These are phyloP conservation scores for Eimeria acervulina DNA, from an alignment of 169 alveolate species.

Conservation along the genomic window DNA sequence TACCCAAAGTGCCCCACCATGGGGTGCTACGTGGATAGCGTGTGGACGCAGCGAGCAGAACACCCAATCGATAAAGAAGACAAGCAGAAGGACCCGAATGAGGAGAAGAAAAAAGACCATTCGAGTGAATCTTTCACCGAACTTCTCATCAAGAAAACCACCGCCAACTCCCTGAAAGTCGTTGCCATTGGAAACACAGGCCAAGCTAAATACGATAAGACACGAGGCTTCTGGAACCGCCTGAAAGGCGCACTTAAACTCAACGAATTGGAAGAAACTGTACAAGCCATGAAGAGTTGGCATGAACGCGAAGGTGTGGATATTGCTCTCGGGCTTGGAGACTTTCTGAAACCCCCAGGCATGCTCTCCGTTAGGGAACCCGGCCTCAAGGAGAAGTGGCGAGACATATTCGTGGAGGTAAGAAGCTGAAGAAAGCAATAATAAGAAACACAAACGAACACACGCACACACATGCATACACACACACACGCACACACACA, in stretches of 20 bases:
- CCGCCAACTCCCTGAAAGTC: constrained; percentile 65
- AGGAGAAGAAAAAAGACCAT: neutral
- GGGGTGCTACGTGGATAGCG: constrained; percentile 11
- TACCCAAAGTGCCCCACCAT: constrained; percentile 78
- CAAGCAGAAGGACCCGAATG: constrained; percentile 9
- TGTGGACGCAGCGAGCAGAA: constrained; percentile 24
- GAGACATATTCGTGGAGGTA: constrained; percentile 76
- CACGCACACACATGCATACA: neutral
- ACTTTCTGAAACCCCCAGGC: constrained; percentile 54
- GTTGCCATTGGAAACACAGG: constrained; percentile 70
- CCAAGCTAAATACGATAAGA: neutral
- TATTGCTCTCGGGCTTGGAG: constrained; percentile 74
- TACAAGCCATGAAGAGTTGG: constrained; percentile 42
- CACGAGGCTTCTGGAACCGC: neutral
- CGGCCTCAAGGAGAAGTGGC: constrained; percentile 22
- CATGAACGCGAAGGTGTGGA: constrained; percentile 57
- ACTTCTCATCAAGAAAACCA: neutral
- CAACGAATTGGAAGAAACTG: constrained; percentile 53
- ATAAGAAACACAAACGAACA: neutral
- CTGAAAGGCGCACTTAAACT: constrained; percentile 17
- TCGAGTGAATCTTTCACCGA: constrained; percentile 15
- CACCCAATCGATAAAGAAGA: constrained; percentile 24
- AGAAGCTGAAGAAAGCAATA: neutral
- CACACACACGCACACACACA: no score
- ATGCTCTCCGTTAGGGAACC: constrained; percentile 19